Conservation (phyloP, 2,329 filamentous ascomycete species). For the Teratosphaeriaceae sp. region DNA sequence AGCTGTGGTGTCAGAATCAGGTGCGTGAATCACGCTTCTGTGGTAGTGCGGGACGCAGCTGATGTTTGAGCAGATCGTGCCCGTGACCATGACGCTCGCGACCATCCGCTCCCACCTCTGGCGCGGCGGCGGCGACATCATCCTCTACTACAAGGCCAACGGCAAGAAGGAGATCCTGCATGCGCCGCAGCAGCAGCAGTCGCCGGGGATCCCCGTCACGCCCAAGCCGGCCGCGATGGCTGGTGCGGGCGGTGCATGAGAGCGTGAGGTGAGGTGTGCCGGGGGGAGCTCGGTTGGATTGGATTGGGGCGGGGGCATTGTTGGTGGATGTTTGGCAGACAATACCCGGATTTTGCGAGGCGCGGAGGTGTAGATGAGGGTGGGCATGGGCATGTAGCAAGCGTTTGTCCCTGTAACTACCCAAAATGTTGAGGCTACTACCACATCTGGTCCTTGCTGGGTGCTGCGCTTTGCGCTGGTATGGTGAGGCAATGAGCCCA, state of each 20-base stretch:
- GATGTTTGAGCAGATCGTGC: constrained; percentile 53
- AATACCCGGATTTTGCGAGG: not conserved
- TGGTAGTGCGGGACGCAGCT: constrained; percentile 38
- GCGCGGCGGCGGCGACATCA: constrained; percentile 89
- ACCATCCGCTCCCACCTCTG: constrained; percentile 88
- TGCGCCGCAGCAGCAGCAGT: constrained; percentile 3
- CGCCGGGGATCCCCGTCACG: constrained; percentile 6
- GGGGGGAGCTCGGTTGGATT: no score
- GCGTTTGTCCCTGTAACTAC: not conserved
- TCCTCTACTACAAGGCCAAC: constrained; percentile 86
- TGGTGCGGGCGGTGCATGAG: not conserved
- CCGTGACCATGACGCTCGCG: constrained; percentile 83
- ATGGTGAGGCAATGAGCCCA: no score
- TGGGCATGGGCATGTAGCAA: no score
- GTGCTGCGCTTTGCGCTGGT: no score
- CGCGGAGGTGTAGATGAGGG: not conserved
- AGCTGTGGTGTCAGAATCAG: constrained; percentile 90
- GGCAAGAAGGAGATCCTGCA: constrained; percentile 60
- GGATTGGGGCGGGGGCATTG: no score
- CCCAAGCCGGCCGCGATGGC: constrained; percentile 5
- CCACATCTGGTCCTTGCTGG: no score
- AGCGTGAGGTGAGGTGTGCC: not conserved
- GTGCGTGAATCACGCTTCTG: constrained; percentile 44
- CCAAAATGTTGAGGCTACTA: no score
- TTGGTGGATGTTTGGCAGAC: no score